Evolutionary conservation across 352 stramenopile genomes (phyloP).

Genomic region (Achlya hypogyna): DNA sequence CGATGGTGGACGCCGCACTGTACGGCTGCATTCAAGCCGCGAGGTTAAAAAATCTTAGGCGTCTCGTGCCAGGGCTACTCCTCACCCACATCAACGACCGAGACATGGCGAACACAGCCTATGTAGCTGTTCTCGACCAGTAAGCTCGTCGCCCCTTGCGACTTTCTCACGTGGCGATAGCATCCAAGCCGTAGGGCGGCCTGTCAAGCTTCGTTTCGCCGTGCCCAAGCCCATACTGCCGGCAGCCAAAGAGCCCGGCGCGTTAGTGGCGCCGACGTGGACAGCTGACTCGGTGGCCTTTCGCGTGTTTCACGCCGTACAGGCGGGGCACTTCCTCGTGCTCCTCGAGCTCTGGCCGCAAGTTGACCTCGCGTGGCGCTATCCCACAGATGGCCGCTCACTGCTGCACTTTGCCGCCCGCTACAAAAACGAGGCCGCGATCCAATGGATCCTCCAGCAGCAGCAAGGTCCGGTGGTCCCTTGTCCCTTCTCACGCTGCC

Average conservation of each 20-base stretch:
- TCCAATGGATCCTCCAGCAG: constrained; percentile 1
- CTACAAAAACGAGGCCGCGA: not conserved
- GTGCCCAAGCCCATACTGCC: not conserved
- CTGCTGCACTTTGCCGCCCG: constrained; percentile 16
- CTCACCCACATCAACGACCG: constrained; percentile 17
- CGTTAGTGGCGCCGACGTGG: not conserved
- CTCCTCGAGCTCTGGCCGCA: constrained; percentile 8
- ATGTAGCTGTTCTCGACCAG: not conserved
- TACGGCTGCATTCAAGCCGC: not conserved
- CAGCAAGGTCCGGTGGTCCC: not conserved
- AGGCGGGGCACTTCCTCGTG: constrained; percentile 10
- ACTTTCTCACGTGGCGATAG: not conserved
- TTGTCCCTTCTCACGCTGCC: too few relatives aligned
- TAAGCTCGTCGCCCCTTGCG: not conserved
- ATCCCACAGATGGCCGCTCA: not conserved
- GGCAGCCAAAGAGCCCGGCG: not conserved
- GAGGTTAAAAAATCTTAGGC: not conserved
- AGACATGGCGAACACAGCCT: constrained; percentile 4
- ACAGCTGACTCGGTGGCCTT: not conserved
- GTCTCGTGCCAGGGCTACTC: not conserved
- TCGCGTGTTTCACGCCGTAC: constrained; percentile 10
- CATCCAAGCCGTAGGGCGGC: constrained; percentile 2
- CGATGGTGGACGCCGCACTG: not conserved
- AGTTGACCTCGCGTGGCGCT: not conserved
- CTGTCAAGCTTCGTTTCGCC: constrained; percentile 6